Evolutionary conservation across 805 yeast species (phyloP).

Genomic region (Cyberlindnera mississippiensis): DNA sequence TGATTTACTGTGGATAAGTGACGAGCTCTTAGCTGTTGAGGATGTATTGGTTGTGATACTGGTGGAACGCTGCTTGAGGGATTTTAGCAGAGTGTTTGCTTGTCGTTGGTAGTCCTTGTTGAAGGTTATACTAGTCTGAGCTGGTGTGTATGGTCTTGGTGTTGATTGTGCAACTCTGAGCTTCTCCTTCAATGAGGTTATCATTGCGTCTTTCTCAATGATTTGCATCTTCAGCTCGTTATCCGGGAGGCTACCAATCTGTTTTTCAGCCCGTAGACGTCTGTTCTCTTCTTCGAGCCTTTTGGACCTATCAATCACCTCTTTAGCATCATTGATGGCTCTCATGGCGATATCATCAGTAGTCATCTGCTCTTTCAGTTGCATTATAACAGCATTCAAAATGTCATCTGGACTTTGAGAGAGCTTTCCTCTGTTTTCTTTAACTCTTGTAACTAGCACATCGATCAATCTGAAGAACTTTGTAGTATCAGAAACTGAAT

Average conservation of each 20-base stretch:
- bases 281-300: slow-evolving; percentile 32
- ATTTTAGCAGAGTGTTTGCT: slow-evolving; percentile 4
- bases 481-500: slow-evolving; percentile 39
- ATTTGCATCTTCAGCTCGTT: slow-evolving; percentile 50
- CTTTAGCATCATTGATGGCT: slow-evolving; percentile 51
- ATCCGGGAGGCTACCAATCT: slow-evolving; percentile 8
- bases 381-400: slow-evolving; percentile 62
- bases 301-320: slow-evolving; percentile 37
- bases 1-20: slow-evolving; percentile 12
- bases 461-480: slow-evolving; percentile 52
- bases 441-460: slow-evolving; percentile 35
- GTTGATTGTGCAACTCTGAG: slow-evolving; percentile 1
- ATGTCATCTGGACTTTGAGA: slow-evolving; percentile 42
- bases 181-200: slow-evolving; percentile 4
- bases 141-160: background rate
- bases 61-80: slow-evolving; percentile 7
- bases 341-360: slow-evolving; percentile 75
- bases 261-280: slow-evolving; percentile 14
- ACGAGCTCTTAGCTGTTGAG: slow-evolving; percentile 2
- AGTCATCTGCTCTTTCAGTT: slow-evolving; percentile 56
- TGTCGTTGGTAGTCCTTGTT: slow-evolving; percentile 6
- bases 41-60: background rate
- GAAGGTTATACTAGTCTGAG: background rate
- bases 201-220: slow-evolving; percentile 44
- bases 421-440: slow-evolving; percentile 36